Evolutionary conservation across 306 rosid species (phyloP).

Genomic region (Castanea sativa): DNA sequence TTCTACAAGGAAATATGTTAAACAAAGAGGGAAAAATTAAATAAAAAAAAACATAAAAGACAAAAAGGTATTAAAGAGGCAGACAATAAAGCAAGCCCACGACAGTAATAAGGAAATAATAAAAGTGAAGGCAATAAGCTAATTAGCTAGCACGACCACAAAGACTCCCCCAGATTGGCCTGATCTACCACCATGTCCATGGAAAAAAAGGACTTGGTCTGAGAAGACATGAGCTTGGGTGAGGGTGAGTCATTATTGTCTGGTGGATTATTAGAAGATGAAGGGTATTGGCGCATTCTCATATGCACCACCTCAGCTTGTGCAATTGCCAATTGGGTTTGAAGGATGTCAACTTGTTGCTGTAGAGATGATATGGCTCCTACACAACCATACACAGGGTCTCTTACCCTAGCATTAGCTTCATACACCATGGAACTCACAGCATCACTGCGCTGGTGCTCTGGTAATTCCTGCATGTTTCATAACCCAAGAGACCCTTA

Average conservation of each 20-base stretch:
- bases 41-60: conserved; percentile 2
- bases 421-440: conserved; percentile 97
- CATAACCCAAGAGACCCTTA: not conserved
- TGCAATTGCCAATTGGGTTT: conserved; percentile 72
- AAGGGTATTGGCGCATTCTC: conserved; percentile 47
- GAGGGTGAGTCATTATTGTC: conserved; percentile 16
- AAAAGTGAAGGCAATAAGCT: conserved; percentile 22
- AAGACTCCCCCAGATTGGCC: conserved; percentile 56
- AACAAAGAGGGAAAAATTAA: not conserved
- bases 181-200: conserved; percentile 63
- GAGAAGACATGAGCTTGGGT: conserved; percentile 27
- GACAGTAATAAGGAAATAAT: conserved; percentile 28
- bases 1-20: conserved; percentile 10
- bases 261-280: conserved; percentile 19
- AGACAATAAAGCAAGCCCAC: conserved; percentile 54
- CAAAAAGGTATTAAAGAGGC: conserved; percentile 17
- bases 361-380: conserved; percentile 93
- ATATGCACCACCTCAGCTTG: conserved; percentile 81
- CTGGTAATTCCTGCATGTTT: conserved; percentile 67
- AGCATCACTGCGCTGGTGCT: conserved; percentile 82
- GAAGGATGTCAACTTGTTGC: conserved; percentile 76
- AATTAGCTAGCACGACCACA: conserved; percentile 71
- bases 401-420: conserved; percentile 91
- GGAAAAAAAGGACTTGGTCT: conserved; percentile 63
- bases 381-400: conserved; percentile 91